These are phyloP conservation scores for Uncinocarpus reesii DNA, from an alignment of 2,329 filamentous ascomycete species.

Conservation along the genomic window DNA sequence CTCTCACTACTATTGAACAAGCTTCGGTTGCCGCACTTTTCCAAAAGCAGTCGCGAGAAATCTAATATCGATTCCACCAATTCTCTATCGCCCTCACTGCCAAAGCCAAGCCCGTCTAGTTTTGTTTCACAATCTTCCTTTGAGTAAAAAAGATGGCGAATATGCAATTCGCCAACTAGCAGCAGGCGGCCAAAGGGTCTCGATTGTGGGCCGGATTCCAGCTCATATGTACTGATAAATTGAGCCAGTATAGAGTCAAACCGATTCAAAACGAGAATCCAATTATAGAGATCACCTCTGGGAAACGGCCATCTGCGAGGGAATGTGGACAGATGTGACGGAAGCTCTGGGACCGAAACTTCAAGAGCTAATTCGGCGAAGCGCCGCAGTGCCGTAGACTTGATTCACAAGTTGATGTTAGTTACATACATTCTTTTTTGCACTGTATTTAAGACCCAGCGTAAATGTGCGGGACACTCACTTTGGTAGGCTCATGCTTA, in stretches of 20 bases:
- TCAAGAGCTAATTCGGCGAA: slow-evolving; percentile 64
- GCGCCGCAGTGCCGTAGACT: slow-evolving; percentile 80
- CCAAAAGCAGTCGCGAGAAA: slow-evolving; percentile 78
- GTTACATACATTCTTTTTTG: too few relatives aligned
- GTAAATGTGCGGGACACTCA: slow-evolving; percentile 32
- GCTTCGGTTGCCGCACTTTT: slow-evolving; percentile 93
- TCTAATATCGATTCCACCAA: slow-evolving; percentile 69
- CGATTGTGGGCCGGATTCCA: slow-evolving; percentile 70
- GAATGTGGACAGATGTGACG: slow-evolving; percentile 65
- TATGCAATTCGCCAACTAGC: slow-evolving; percentile 39
- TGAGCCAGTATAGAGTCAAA: slow-evolving; percentile 82
- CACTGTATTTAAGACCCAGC: too few relatives aligned
- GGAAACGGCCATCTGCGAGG: slow-evolving; percentile 90
- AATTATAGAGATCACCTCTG: slow-evolving; percentile 91
- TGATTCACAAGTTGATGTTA: too few relatives aligned
- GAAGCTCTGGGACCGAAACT: slow-evolving; percentile 63
- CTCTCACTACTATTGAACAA: slow-evolving; percentile 90
- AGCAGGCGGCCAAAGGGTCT: slow-evolving; percentile 53
- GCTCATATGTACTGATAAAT: slow-evolving; percentile 68
- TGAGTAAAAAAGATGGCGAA: slow-evolving; percentile 50
- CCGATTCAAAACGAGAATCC: slow-evolving; percentile 87
- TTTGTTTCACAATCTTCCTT: slow-evolving; percentile 45
- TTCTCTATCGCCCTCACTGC: slow-evolving; percentile 64
- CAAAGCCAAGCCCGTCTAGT: slow-evolving; percentile 53
- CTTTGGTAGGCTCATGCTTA: slow-evolving; percentile 44